A percentile compares a stretch with the other conserved stretches of the same genome.
Conservation (phyloP, 2,329 filamentous ascomycete species). For the Diaporthe vaccinii region DNA sequence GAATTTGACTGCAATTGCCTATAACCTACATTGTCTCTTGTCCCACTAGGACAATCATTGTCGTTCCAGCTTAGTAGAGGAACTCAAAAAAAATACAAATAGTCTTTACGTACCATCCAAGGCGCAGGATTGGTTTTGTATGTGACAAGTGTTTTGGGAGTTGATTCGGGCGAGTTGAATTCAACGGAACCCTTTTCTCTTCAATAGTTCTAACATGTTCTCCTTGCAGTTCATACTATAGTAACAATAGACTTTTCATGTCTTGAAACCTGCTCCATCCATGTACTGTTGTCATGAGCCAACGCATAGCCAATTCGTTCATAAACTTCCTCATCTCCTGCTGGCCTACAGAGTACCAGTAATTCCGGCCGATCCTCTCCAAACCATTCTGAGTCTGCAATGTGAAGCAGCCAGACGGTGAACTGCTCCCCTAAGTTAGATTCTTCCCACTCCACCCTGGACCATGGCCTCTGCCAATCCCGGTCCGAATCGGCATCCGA, state of each 20-base stretch:
- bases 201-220: background rate
- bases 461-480: too few relatives aligned
- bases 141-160: too few relatives aligned
- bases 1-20: too few relatives aligned
- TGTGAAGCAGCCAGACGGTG: background rate
- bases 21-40: too few relatives aligned
- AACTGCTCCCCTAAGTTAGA: background rate
- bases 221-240: background rate
- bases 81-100: too few relatives aligned
- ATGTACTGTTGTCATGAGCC: fast-evolving
- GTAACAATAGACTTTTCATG: background rate
- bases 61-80: too few relatives aligned
- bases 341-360: background rate
- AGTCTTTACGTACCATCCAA: too few relatives aligned
- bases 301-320: background rate
- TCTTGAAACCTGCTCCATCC: background rate
- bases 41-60: too few relatives aligned
- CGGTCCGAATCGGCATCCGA: too few relatives aligned
- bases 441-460: background rate
- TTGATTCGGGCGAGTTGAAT: too few relatives aligned
- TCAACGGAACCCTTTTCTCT: background rate
- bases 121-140: too few relatives aligned
- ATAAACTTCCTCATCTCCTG: background rate
- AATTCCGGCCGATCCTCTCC: background rate
- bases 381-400: background rate